Conservation (phyloP, 192 early-diverging fungal species). For the Gigaspora rosea region DNA sequence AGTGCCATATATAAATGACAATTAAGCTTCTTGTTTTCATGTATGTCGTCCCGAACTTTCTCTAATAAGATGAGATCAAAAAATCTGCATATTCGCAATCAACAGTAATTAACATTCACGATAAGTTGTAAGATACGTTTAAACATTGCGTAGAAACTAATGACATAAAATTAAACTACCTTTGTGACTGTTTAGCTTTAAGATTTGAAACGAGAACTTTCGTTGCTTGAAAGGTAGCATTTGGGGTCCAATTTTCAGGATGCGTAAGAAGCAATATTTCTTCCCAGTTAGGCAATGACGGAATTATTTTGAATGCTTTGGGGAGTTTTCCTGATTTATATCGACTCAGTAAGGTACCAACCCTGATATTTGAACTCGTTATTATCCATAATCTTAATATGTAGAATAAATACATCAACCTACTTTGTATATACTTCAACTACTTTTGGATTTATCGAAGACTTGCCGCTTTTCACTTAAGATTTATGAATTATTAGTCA, state of each 20-base stretch:
- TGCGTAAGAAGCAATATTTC: slow-evolving; percentile 90
- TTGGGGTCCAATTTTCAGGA: slow-evolving; percentile 94
- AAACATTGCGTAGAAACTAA: background rate
- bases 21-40: slow-evolving; percentile 96
- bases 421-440: slow-evolving; percentile 92
- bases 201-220: slow-evolving; percentile 97
- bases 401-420: slow-evolving; percentile 15
- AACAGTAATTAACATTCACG: too few relatives aligned
- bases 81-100: slow-evolving; percentile 52
- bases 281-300: slow-evolving; percentile 95
- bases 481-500: slow-evolving; percentile 31
- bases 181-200: slow-evolving; percentile 88
- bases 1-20: slow-evolving; percentile 96
- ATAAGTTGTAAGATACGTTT: too few relatives aligned
- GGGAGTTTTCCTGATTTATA: slow-evolving; percentile 95
- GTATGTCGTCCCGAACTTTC: slow-evolving; percentile 92
- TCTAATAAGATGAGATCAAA: slow-evolving; percentile 88
- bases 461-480: slow-evolving; percentile 43
- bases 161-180: slow-evolving; percentile 38
- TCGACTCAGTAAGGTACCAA: slow-evolving; percentile 83
- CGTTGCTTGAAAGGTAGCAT: slow-evolving; percentile 94
- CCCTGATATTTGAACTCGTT: slow-evolving; percentile 43
- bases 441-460: slow-evolving; percentile 82
- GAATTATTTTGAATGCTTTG: slow-evolving; percentile 99
- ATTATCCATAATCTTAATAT: background rate